Percentiles rank a stretch among this genome's conserved stretches.
phyloP scores from a whole-genome alignment of 495 filamentous ascomycete genomes.

The Aspergillus indologenus region DNA sequence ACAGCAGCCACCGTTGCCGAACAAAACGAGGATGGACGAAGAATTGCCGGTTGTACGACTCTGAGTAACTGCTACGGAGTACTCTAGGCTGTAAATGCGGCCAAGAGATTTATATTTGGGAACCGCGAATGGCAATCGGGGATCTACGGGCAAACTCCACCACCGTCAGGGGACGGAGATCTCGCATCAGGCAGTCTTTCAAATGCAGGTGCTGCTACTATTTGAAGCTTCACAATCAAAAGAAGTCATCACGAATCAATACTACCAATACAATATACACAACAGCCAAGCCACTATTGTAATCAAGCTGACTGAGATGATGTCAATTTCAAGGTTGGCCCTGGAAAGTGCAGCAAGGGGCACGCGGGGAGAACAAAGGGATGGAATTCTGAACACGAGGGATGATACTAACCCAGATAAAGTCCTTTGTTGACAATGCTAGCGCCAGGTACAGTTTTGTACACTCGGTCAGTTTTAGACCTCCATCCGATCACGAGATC shows the following conservation, averaged over 20 bases:
- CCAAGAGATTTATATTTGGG: not conserved
- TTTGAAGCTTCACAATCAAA: not conserved
- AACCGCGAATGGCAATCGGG: not conserved
- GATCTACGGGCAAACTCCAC: not conserved
- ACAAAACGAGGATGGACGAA: not conserved
- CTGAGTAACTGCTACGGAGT: not conserved
- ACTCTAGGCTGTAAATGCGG: not conserved
- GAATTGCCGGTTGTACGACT: not conserved
- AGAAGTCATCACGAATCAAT: not conserved
- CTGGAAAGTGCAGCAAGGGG: not conserved
- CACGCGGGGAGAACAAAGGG: not conserved
- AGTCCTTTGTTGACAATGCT: too few relatives aligned
- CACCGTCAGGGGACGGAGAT: not conserved
- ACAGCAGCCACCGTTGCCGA: not conserved
- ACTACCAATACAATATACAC: not conserved
- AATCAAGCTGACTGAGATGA: not conserved
- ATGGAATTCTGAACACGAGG: not conserved
- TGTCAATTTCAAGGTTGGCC: not conserved
- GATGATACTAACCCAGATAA: not conserved
- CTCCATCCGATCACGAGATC: too few relatives aligned
- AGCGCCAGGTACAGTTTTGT: too few relatives aligned
- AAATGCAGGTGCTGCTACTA: not conserved
- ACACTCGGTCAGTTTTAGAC: too few relatives aligned
- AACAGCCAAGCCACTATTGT: not conserved
- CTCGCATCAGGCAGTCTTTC: not conserved